Percentiles rank a stretch among this genome's conserved stretches.
phyloP scores from a whole-genome alignment of 2,329 filamentous ascomycete species.

The Monilinia vaccinii-corymbosi region DNA sequence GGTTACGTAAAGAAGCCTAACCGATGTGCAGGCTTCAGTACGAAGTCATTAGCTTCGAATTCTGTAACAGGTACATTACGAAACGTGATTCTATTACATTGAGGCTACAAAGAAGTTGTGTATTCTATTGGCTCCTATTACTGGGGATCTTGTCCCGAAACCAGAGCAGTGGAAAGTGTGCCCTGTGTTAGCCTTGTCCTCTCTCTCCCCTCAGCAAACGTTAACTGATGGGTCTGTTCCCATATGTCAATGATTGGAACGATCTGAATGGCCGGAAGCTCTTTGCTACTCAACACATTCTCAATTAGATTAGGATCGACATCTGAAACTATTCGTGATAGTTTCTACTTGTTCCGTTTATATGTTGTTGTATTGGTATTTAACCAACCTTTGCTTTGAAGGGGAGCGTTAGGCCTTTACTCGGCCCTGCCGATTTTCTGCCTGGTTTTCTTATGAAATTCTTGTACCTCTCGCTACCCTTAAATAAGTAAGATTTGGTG shows the following conservation, averaged over 20 bases:
- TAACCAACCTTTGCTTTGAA: no score
- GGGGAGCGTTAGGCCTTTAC: background rate
- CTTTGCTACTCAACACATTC: no score
- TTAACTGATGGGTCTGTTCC: no score
- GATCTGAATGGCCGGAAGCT: no score
- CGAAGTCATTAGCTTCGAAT: background rate
- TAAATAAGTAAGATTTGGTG: background rate
- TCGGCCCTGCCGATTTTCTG: background rate
- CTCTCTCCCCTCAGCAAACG: no score
- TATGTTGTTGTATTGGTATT: no score
- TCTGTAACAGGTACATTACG: background rate
- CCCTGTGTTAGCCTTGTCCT: background rate
- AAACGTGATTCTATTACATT: background rate
- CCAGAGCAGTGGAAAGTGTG: constrained; percentile 2
- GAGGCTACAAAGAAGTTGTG: background rate
- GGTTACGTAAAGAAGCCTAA: no score
- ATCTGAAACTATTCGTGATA: no score
- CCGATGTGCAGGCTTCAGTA: background rate
- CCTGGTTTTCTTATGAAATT: background rate
- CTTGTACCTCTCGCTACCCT: background rate
- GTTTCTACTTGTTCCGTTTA: no score
- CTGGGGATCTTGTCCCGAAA: constrained; percentile 5
- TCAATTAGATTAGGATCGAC: no score
- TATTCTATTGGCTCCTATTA: background rate
- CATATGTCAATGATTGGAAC: no score